Percentiles rank a stretch among this genome's conserved stretches.
phyloP scores from a whole-genome alignment of 768 basidiomycete species.

The Suillus subalutaceus region DNA sequence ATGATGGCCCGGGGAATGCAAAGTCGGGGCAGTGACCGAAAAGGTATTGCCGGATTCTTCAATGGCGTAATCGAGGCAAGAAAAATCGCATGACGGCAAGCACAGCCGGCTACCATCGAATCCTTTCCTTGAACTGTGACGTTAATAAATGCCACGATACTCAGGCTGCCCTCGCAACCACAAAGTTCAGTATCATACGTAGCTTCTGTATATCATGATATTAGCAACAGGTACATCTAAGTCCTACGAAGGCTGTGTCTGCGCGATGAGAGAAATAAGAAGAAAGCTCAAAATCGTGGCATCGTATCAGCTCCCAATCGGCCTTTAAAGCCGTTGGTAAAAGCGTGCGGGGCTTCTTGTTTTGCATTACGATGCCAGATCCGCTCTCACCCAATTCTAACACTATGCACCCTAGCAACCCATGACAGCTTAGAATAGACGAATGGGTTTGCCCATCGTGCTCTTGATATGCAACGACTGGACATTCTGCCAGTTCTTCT shows the following conservation, averaged over 20 bases:
- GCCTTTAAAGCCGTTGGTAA: constrained; percentile 83
- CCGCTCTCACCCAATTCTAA: constrained; percentile 21
- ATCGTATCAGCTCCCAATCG: constrained; percentile 90
- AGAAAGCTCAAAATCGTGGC: constrained; percentile 28
- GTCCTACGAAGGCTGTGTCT: constrained; percentile 7
- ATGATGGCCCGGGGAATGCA: constrained; percentile 5
- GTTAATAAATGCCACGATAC: constrained; percentile 1
- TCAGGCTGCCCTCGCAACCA: constrained; percentile 2
- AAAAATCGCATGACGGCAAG: constrained; percentile 3
- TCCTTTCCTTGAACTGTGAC: background rate
- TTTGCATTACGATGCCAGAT: constrained; percentile 69
- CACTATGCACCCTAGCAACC: constrained; percentile 7
- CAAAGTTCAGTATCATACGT: background rate
- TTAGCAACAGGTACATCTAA: constrained; percentile 24
- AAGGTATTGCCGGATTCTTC: background rate
- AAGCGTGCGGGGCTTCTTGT: constrained; percentile 99
- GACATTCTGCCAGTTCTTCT: constrained; percentile 99
- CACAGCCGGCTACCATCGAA: background rate
- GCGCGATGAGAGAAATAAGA: constrained; percentile 15
- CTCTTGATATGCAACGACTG: constrained; percentile 98
- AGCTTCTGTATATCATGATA: constrained; percentile 11
- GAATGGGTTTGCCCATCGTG: constrained; percentile 98
- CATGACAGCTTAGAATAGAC: constrained; percentile 70
- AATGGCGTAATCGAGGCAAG: background rate
- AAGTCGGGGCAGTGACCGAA: background rate